Base-by-base conservation (phyloP, 345 rosid species). In the Euphorbia peplus region DNA sequence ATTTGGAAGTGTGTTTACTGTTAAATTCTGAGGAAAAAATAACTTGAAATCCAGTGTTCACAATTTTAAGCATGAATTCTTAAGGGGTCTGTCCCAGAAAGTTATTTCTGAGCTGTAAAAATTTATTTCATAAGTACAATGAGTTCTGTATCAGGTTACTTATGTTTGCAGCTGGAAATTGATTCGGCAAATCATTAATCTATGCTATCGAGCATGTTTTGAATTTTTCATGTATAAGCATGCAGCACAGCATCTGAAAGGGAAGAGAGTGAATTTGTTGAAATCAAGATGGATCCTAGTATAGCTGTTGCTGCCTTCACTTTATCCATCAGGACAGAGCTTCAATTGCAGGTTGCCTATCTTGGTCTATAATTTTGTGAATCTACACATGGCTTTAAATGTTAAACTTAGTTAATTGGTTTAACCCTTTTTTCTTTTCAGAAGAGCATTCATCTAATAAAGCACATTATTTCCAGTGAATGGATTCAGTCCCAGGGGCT, bases 231-330 rank as follows among this genome's bases (percentile, higher is more conserved):
- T 53, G 16, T 63, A 61, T 68, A 46, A 56, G 51, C 29, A 0
- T 80, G 87, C 82, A 86, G 96, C 67, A 74, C 63, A 78, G 61
- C 55, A 71, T 54, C 85, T 81, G 82, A 84, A 71, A 73, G 62
- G 66, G 82, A 80, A 58, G 74, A 51, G 60, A 80, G 75, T 71
- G 83, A 69, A 75, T 77, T 64, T 76, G 86, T 84, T 73, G 83
- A 79, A 25, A 39, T 64, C 75, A 87, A 85, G 71, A 77, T 79
- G 35, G 50, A 89, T 63, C 77, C 78, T 42, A 72, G 70, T 73
- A 81, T 81, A 67, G 74, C 85, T 70, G 83, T 88, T 66, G 96
- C 88, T 80, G 90, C 95, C 61, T 89, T 91, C 73, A 80, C 79
- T 69, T 81, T 95, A 73, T 86, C 95, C 47, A 63, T 87, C 72